A percentile compares a stretch with the other conserved stretches of the same genome.
Evolutionary conservation across 371 early-diverging fungal species (phyloP).

Genomic region (Syncephalis fuscata): DNA sequence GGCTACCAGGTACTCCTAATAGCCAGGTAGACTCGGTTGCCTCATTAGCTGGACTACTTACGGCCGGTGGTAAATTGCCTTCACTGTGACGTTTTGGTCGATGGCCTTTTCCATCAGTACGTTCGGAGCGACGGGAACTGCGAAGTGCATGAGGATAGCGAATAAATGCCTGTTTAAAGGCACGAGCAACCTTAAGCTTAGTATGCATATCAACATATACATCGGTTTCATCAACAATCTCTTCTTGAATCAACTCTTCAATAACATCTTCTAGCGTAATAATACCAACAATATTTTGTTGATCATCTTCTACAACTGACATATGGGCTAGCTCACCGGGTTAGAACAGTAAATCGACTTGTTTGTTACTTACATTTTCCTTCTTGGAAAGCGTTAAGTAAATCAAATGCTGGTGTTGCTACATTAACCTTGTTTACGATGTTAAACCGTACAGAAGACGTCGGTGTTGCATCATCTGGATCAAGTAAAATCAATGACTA

Average conservation of each 20-base stretch:
- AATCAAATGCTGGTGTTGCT: constrained; percentile 67
- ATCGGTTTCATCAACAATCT: constrained; percentile 91
- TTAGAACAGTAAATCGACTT: too few species aligned
- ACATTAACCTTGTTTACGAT: constrained; percentile 52
- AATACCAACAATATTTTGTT: constrained; percentile 56
- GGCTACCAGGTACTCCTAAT: too few species aligned
- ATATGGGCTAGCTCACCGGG: constrained; percentile 36
- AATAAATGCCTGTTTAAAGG: background rate
- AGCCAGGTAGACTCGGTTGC: too few species aligned
- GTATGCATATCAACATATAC: constrained; percentile 56
- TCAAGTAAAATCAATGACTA: constrained; percentile 58
- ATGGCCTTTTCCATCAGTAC: too few species aligned
- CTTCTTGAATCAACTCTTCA: constrained; percentile 88
- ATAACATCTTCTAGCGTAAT: constrained; percentile 94
- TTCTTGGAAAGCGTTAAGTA: constrained; percentile 86
- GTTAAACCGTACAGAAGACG: constrained; percentile 46
- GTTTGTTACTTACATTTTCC: constrained; percentile 28
- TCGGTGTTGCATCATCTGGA: constrained; percentile 61
- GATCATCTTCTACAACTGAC: constrained; percentile 46
- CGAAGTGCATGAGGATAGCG: background rate
- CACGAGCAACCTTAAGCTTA: background rate
- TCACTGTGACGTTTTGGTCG: too few species aligned
- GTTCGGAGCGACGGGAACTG: too few species aligned
- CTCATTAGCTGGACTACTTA: too few species aligned
- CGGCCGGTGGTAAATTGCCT: too few species aligned